Percentiles rank a stretch among this genome's conserved stretches.
Conservation (phyloP, 176 grass and related monocot species). For the Zoysia japonica region DNA sequence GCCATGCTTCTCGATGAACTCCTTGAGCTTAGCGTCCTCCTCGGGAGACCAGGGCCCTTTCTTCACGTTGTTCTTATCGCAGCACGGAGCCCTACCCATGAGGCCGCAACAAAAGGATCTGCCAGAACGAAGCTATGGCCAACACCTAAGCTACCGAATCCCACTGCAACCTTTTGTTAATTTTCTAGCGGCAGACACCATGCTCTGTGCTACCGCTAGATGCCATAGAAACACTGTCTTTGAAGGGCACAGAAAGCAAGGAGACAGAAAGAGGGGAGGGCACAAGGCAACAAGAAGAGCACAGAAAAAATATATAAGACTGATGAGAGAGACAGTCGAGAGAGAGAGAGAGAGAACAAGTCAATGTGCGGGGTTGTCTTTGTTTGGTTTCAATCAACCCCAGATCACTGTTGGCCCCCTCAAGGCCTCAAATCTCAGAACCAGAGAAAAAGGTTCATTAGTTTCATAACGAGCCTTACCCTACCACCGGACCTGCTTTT, state of each 20-base stretch:
- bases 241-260: conserved; percentile 58
- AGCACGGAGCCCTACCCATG: conserved; percentile 95
- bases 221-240: conserved; percentile 46
- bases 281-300: conserved; percentile 43
- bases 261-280: conserved; percentile 7
- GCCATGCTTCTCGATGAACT: conserved; percentile 91
- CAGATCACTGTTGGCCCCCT: too few species aligned
- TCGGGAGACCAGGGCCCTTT: conserved; percentile 94
- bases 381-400: too few species aligned
- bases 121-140: conserved; percentile 18
- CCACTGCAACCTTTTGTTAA: conserved; percentile 43
- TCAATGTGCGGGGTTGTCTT: too few species aligned
- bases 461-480: too few species aligned
- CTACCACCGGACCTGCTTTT: too few species aligned
- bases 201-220: conserved; percentile 36
- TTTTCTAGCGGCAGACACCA: conserved; percentile 42
- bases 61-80: conserved; percentile 96
- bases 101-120: conserved; percentile 14
- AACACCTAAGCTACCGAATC: conserved; percentile 43
- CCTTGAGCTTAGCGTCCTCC: conserved; percentile 90
- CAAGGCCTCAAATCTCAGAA: too few species aligned
- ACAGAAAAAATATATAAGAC: conserved; percentile 65
- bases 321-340: neutral
- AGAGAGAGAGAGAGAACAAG: too few species aligned
- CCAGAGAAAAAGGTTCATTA: too few species aligned